Evolutionary conservation across 1,284 basidiomycete genomes (phyloP), one percentile per base, ranked within the genome.

Genomic region (Apiotrichum gamsii): DNA sequence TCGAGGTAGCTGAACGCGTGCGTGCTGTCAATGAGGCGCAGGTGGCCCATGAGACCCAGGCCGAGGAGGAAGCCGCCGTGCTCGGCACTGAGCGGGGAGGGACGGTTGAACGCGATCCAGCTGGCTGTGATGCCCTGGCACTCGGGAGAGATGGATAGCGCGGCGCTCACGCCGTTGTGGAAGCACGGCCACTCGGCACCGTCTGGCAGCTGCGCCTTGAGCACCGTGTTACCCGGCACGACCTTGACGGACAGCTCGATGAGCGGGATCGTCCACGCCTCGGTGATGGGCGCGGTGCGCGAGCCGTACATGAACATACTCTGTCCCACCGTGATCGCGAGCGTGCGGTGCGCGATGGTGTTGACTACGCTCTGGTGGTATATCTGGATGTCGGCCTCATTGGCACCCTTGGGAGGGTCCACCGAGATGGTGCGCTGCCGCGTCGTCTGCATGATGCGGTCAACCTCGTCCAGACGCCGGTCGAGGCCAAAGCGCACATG

Each of bases 11-110:
- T 82, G 68, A 91, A 78, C n/a, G 76, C 75, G 51, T 79, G 76
- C 81, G 90, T 93, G 0, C 89, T 87, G 54, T 90, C 75, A 78
- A 99, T 82, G 40, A 83, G 80, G 46, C 83, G 82, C 56, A 98
- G 76, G 66, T 96, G 91, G 1, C 93, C 93, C 1, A 84, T 87
- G 30, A 99, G 75, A 0, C 95, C 95, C 2, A 99, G 78, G 11
- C 90, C 95, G 37, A 89, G 84, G 33, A 99, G 75, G 73, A 97
- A 93, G 0, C 95, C 95, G 14, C 91, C 95, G 64, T 98, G 94
- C 59, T 90, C 84, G 0, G 90, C 82, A 8, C 86, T 90, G 43
- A 90, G 77, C 43, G 90, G 85, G 0, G 80, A 78, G 0, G 91
- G 90, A 55, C 85, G 85, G 70, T 94, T 93, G 76, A 90, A 91